Evolutionary conservation across 768 basidiomycete species (phyloP), one percentile per base, ranked within the genome.

Genomic region (Boletus bicolor): DNA sequence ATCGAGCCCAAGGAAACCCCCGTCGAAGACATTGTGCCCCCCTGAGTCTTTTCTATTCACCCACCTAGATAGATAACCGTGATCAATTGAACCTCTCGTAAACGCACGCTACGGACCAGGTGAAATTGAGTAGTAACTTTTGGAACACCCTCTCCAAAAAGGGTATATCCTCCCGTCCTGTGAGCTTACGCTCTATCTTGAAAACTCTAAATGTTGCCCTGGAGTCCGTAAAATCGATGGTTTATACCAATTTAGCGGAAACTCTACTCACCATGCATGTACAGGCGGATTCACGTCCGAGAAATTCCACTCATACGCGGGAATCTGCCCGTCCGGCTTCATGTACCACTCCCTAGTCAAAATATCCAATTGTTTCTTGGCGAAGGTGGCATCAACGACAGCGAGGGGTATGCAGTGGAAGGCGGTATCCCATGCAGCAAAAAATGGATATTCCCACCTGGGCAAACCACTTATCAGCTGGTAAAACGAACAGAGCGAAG

Each of bases 261-360:
- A 34, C 39, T 8, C 38, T 17, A 65, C 77, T 51, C 63, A 87
- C 93, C 97, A 99, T 9, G 97, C 97, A 73, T 99, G 97, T 4
- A 99, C 97, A 12, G 97, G 97, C 9, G 97, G 97, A 70, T 99
- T 98, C 59, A 98, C 97, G 69, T 99, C 97, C 48, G 87, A 83
- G 65, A 97, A 98, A 69, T 99, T 98, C 97, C 97, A 99, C 72
- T 99, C 97, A 71, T 98, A 99, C 0, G 97, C 97, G 4, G 97
- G 97, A 55, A 99, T 89, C 66, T 97, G 95, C 36, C 97, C 97
- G 69, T 98, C 96, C 1, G 97, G 97, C 70, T 97, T 97, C 90
- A 93, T 91, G 75, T 98, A 99, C 97, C 97, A 99, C 74, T 99
- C 97, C 53, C 97, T 81, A 3, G 96, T 98, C 65, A 99, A 80